phyloP scores from a whole-genome alignment of 2,329 filamentous ascomycete species.

The Cladobotryum protrusum region DNA sequence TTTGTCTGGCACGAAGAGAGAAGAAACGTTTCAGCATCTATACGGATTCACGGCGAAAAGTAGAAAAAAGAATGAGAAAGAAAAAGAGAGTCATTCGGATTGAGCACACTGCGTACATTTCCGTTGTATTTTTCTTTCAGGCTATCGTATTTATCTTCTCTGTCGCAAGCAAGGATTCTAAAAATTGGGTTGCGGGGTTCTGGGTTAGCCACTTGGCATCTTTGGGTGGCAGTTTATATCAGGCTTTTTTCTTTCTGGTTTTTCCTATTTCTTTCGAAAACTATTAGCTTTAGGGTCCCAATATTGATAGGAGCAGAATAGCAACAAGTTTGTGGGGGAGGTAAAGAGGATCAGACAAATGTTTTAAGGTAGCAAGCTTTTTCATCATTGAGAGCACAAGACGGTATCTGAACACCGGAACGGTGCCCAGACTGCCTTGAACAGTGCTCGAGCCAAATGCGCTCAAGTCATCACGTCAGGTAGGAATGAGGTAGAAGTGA shows the following conservation, averaged over 20 bases:
- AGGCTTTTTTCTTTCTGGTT: neutral
- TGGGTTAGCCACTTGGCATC: slow-evolving; percentile 23
- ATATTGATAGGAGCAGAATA: neutral
- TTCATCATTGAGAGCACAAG: slow-evolving; percentile 88
- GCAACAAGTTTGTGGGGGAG: neutral
- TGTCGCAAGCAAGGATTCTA: slow-evolving; percentile 94
- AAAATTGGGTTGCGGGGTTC: slow-evolving; percentile 5
- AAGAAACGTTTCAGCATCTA: slow-evolving; percentile 5
- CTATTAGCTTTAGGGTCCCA: slow-evolving; percentile 6
- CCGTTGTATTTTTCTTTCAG: slow-evolving; percentile 75
- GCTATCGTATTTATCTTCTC: slow-evolving; percentile 77
- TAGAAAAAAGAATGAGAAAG: slow-evolving; percentile 1
- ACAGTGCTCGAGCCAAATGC: slow-evolving; percentile 99
- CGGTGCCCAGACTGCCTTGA: slow-evolving; percentile 56
- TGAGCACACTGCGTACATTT: slow-evolving; percentile 58
- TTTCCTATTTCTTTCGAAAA: neutral
- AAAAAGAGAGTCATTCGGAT: slow-evolving; percentile 4
- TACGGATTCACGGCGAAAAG: neutral
- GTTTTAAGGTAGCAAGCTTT: slow-evolving; percentile 91
- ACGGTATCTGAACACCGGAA: slow-evolving; percentile 63
- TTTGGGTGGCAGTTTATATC: neutral
- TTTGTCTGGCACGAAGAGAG: slow-evolving; percentile 47
- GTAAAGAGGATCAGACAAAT: slow-evolving; percentile 67
- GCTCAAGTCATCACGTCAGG: slow-evolving; percentile 96
- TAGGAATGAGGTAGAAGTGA: slow-evolving; percentile 18